Evolutionary conservation across 2,329 filamentous ascomycete species (phyloP), one percentile per base, ranked within the genome.

Genomic region (Xylariaceae sp.): DNA sequence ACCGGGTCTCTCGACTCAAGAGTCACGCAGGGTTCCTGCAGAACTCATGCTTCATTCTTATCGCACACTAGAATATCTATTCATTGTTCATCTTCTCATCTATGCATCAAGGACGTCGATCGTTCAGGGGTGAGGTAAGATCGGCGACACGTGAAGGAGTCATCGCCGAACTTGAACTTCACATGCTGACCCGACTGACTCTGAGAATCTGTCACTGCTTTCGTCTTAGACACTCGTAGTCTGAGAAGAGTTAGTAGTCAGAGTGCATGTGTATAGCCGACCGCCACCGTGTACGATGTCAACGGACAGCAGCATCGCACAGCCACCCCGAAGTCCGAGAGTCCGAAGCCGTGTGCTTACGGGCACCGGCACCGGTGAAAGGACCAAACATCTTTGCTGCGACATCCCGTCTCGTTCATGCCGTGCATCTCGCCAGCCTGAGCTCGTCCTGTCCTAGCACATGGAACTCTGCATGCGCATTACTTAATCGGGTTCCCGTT

Each of bases 341-440:
- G 23, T 30, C 23, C 23, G 23, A 4, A 30, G 4, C 23, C 23
- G 23, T 30, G 3, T 30, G 23, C 23, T 4, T 1, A 30, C 23
- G 23, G 23, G 23, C 23, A n/a, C n/a, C 5, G 13, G 41, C 13
- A n/a, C 11, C 9, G 34, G 11, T 17, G 9, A n/a, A 37, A 35
- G 8, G 15, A 15, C 13, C 6, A 10, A 30, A 23, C 17, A 17
- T 55, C 3, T 17, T 4, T 6, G 34, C 49, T 52, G 58, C 50
- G 41, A 11, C 44, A 18, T 30, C 15, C 58, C 58, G 53, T 45
- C 58, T 56, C 53, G 58, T 59, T 59, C 53, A 59, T 59, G 58
- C 11, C 53, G 50, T 18, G 35, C n/a, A 2, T 41, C 6, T 13
- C 10, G 7, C 15, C 15, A 11, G n/a, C 48, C 7, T 34, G 48